Percentiles rank a stretch among this genome's conserved stretches.
Evolutionary conservation across 441 rosid genomes (phyloP).

Genomic region (California macrophylla): DNA sequence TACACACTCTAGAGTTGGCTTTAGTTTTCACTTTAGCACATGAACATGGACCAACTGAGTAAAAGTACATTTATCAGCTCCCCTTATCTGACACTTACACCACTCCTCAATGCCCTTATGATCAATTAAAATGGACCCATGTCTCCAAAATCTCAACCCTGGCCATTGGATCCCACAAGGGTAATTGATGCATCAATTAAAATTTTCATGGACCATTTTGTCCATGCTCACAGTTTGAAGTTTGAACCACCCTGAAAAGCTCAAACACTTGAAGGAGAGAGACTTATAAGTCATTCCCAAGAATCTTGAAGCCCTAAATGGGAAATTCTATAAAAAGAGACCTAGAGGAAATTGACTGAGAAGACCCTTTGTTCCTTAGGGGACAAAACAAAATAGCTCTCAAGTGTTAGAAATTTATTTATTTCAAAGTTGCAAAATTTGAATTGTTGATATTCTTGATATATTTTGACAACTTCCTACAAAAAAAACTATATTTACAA

Average conservation of each 20-base stretch:
- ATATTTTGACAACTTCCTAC: no score
- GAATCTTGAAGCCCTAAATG: neutral
- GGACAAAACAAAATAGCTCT: neutral
- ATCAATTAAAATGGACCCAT: neutral
- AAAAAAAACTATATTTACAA: no score
- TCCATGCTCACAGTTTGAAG: neutral
- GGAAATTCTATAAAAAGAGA: neutral
- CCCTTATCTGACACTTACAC: neutral
- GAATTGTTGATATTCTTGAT: no score
- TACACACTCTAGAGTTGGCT: neutral
- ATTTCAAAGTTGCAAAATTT: no score
- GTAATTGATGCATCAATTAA: neutral
- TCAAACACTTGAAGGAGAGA: neutral
- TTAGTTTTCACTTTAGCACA: neutral
- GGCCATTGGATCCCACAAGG: neutral
- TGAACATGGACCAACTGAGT: neutral
- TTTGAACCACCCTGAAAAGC: neutral
- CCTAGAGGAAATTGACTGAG: neutral
- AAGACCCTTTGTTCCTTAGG: neutral
- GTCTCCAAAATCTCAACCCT: neutral
- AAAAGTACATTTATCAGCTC: neutral
- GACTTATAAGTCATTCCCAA: neutral
- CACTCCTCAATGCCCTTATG: neutral
- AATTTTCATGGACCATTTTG: neutral
- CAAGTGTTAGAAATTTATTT: no score